phyloP scores from a whole-genome alignment of 129 eudicot species.

The sunflower (Helianthus annuus) region DNA sequence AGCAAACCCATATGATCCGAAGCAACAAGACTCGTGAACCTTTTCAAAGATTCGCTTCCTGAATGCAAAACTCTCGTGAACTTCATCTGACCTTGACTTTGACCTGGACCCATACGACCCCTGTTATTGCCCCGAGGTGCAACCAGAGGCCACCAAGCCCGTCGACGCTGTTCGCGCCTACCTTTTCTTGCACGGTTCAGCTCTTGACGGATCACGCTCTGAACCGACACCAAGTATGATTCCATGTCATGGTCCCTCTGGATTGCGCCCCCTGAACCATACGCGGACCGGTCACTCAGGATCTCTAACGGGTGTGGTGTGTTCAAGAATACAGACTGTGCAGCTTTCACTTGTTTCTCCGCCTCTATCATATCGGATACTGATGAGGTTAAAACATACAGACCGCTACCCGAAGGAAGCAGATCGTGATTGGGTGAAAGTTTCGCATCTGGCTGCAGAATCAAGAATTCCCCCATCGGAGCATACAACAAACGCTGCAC shows the following conservation, averaged over 20 bases:
- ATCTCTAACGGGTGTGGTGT: slow-evolving; percentile 97
- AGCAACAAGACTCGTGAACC: slow-evolving; percentile 67
- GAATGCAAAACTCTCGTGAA: slow-evolving; percentile 51
- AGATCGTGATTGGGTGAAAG: slow-evolving; percentile 78
- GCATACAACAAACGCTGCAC: slow-evolving; percentile 66
- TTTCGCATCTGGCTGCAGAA: slow-evolving; percentile 84
- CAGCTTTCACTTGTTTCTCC: slow-evolving; percentile 66
- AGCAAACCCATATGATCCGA: slow-evolving; percentile 78
- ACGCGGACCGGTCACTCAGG: slow-evolving; percentile 73
- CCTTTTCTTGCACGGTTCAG: slow-evolving; percentile 54
- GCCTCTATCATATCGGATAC: slow-evolving; percentile 43
- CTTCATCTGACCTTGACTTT: slow-evolving; percentile 38
- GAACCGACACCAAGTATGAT: slow-evolving; percentile 65
- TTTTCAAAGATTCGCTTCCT: slow-evolving; percentile 58
- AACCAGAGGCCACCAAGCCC: slow-evolving; percentile 77
- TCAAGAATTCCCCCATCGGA: slow-evolving; percentile 88
- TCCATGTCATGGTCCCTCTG: slow-evolving; percentile 83
- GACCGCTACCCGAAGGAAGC: slow-evolving; percentile 89
- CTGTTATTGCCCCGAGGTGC: slow-evolving; percentile 32
- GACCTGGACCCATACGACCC: slow-evolving; percentile 22
- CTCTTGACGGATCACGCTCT: slow-evolving; percentile 73
- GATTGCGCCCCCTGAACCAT: slow-evolving; percentile 73
- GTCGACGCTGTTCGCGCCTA: slow-evolving; percentile 53
- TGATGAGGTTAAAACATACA: slow-evolving; percentile 55
- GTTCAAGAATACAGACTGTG: slow-evolving; percentile 64